Percentiles rank a stretch among this genome's conserved stretches.
Evolutionary conservation across 2,329 filamentous ascomycete species (phyloP).

Genomic region (Diaporthe destruens): DNA sequence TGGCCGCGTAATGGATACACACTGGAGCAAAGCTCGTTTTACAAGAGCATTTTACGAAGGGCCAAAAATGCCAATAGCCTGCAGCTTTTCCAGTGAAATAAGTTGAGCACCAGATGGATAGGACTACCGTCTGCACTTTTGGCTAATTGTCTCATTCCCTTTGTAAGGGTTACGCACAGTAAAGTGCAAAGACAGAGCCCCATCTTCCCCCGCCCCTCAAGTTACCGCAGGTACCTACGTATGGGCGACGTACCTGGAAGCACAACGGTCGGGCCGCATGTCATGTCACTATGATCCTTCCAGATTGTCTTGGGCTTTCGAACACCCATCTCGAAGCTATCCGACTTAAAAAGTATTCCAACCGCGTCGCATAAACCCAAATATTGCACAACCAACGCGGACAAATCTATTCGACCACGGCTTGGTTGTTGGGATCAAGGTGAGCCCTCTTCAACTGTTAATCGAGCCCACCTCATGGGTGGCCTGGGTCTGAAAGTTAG

Average conservation of each 20-base stretch:
- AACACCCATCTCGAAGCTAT: background rate
- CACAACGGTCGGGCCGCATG: background rate
- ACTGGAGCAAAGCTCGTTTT: too few species aligned
- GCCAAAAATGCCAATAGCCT: background rate
- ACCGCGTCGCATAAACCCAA: background rate
- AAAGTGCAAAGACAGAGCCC: background rate
- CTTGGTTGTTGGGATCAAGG: slow-evolving; percentile 3
- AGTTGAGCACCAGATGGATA: background rate
- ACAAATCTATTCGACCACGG: background rate
- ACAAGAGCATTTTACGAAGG: background rate
- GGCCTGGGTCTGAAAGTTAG: background rate
- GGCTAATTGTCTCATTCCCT: background rate
- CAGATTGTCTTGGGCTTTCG: background rate
- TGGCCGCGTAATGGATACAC: too few species aligned
- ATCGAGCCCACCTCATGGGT: background rate
- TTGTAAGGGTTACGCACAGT: background rate
- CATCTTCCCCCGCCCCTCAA: too few species aligned
- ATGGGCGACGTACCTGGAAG: background rate
- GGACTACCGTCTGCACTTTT: background rate
- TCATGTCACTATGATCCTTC: background rate
- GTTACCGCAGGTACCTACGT: too few species aligned
- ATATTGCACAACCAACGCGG: background rate
- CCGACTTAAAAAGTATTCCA: background rate
- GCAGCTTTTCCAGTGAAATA: background rate
- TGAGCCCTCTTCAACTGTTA: background rate